phyloP scores from a whole-genome alignment of 192 early-diverging fungal species.

The Entomortierella beljakovae region DNA sequence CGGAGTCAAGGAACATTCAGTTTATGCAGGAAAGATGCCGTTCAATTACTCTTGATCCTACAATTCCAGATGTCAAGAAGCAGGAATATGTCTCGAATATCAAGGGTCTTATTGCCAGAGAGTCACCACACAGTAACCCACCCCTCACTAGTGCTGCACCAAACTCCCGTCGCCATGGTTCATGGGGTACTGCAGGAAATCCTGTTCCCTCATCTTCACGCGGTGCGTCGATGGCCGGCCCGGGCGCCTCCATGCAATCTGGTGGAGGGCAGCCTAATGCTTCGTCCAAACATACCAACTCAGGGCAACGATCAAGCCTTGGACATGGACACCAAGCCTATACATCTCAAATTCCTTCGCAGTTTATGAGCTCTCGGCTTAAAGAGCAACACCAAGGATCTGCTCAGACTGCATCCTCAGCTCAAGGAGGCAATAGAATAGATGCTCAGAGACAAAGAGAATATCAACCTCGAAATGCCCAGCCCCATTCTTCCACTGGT shows the following conservation, averaged over 20 bases:
- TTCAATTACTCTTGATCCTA: constrained; percentile 46
- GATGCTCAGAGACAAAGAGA: constrained; percentile 20
- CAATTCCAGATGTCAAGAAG: constrained; percentile 45
- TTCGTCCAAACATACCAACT: constrained; percentile 17
- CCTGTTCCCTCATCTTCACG: constrained; percentile 4
- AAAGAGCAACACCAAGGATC: constrained; percentile 17
- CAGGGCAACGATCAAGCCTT: background rate
- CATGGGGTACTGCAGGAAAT: background rate
- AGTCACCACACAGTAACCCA: constrained; percentile 20
- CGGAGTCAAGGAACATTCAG: constrained; percentile 36
- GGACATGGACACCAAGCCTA: constrained; percentile 29
- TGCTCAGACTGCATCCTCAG: background rate
- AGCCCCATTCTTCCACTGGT: constrained; percentile 2
- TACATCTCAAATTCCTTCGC: constrained; percentile 15
- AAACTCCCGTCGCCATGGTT: constrained; percentile 17
- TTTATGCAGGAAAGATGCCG: constrained; percentile 49
- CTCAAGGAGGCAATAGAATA: background rate
- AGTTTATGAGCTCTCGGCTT: constrained; percentile 28
- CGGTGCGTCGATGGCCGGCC: constrained; percentile 6
- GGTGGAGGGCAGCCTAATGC: constrained; percentile 4
- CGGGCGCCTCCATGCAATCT: constrained; percentile 6
- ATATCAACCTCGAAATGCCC: constrained; percentile 10
- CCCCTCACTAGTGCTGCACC: background rate
- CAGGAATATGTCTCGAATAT: constrained; percentile 49
- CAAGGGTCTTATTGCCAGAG: constrained; percentile 30